Evolutionary conservation across 257 asterid species (phyloP).

Genomic region (Capsicum rhomboideum): DNA sequence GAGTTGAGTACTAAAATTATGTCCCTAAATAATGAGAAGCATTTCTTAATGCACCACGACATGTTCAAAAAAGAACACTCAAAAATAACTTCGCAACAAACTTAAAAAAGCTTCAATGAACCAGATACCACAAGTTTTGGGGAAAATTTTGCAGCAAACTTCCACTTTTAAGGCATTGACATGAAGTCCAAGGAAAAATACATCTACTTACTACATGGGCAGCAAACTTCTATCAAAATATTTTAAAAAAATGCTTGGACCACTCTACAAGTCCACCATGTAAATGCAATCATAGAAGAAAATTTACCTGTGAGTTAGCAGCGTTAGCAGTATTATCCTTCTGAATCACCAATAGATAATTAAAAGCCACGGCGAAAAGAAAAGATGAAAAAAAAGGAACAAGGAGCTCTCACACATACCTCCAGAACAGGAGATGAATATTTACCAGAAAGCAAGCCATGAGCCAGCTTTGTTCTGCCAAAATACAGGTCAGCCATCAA

Average conservation of each 20-base stretch:
- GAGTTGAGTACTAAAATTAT: not conserved
- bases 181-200: not conserved
- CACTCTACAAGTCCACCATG: not conserved
- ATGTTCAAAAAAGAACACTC: not conserved
- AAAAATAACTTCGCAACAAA: not conserved
- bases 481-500: constrained; percentile 8
- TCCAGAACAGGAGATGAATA: constrained; percentile 61
- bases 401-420: constrained; percentile 32
- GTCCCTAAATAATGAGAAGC: not conserved
- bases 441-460: constrained; percentile 95
- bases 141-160: not conserved
- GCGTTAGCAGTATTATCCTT: constrained; percentile 33
- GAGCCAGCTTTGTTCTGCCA: constrained; percentile 83
- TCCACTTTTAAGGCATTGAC: not conserved
- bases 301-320: not conserved
- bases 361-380: not conserved
- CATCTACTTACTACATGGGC: not conserved
- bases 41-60: not conserved
- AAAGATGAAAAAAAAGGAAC: not conserved
- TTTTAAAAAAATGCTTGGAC: not conserved
- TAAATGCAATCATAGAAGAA: not conserved
- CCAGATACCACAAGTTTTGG: not conserved
- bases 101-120: not conserved
- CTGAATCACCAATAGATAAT: constrained; percentile 21
- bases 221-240: not conserved